Evolutionary conservation across 495 filamentous ascomycete species (phyloP), one percentile per base, ranked within the genome.

Genomic region (Lentithecium fluviatile): DNA sequence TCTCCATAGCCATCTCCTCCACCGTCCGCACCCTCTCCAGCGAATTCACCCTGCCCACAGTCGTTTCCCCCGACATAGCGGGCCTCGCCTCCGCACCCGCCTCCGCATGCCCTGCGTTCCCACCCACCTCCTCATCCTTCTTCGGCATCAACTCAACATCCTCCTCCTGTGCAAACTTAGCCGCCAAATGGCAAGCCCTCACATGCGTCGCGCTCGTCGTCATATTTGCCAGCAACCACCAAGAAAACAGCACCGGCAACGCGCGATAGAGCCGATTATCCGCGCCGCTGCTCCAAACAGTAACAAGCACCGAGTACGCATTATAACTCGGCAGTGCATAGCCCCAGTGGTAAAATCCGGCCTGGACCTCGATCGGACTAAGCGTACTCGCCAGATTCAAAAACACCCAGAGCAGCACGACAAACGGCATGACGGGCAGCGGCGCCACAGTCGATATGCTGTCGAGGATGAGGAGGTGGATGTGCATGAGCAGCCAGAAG

Each of bases 281-380:
- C 8, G 53, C 55, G 2, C 62, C 62, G 36, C 62, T 55, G 6
- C 55, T 52, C 55, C 55, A 65, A 19, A 65, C 54, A 1, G 62
- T 65, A 25, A 65, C 43, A 1, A 65, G 50, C 10, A 65, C 24
- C 24, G 56, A 59, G 49, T 65, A 60, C 5, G 55, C 49, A 20
- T 65, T 65, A 21, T 49, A 20, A 29, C 53, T 53, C 6, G 62
- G 55, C 11, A 65, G 54, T 25, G 45, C 25, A 13, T 59, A 42
- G 19, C 53, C 50, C 62, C 62, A 65, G 49, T 59, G 38, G 34
- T 59, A 65, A 21, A 65, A 65, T 2, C 55, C 62, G 7, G 62
- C 19, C 24, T 65, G 62, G 1, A 59, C 12, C 23, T 65, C 62
- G 23, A 65, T 17, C 20, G 62, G 62, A 43, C 62, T 59, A 5